phyloP scores from a whole-genome alignment of 1,284 basidiomycete genomes.

The Leccinum griseonigrum region DNA sequence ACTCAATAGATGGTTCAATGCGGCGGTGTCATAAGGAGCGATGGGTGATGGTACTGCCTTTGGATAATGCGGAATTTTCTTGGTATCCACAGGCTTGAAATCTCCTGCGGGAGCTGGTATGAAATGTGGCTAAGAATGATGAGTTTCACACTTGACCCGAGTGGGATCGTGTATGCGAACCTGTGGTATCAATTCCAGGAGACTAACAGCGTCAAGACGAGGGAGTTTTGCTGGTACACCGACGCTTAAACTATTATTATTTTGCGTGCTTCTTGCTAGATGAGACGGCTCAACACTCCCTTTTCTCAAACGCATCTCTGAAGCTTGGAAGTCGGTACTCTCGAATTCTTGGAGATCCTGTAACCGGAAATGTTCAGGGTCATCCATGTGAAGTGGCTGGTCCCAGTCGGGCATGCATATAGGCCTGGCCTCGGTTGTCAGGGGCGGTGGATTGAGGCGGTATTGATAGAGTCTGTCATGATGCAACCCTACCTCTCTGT shows the following conservation, averaged over 20 bases:
- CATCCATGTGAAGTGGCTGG: conserved; percentile 21
- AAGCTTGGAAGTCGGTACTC: conserved; percentile 22
- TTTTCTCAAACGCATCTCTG: neutral
- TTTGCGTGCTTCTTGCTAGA: conserved; percentile 18
- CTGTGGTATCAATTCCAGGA: conserved; percentile 29
- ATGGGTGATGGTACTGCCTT: conserved; percentile 37
- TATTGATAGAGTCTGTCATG: conserved; percentile 25
- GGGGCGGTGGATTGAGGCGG: conserved; percentile 17
- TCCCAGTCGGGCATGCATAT: conserved; percentile 39
- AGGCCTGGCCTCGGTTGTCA: neutral
- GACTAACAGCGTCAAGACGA: conserved; percentile 15
- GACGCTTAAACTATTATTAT: conserved; percentile 1
- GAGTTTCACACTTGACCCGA: conserved; percentile 9
- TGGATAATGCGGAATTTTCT: conserved; percentile 24
- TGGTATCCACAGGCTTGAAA: conserved; percentile 17
- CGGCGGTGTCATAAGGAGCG: conserved; percentile 39
- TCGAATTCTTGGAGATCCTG: conserved; percentile 44
- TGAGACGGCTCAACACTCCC: neutral
- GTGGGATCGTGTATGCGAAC: conserved; percentile 13
- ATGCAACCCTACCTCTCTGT: conserved; percentile 18
- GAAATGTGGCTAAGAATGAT: conserved; percentile 29
- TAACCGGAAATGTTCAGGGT: conserved; percentile 36
- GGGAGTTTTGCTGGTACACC: conserved; percentile 17
- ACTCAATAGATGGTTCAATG: conserved; percentile 25
- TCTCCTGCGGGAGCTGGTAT: conserved; percentile 19